A percentile compares a stretch with the other conserved stretches of the same genome.
phyloP scores from a whole-genome alignment of 495 filamentous ascomycete species.

The Penicillium angulare region DNA sequence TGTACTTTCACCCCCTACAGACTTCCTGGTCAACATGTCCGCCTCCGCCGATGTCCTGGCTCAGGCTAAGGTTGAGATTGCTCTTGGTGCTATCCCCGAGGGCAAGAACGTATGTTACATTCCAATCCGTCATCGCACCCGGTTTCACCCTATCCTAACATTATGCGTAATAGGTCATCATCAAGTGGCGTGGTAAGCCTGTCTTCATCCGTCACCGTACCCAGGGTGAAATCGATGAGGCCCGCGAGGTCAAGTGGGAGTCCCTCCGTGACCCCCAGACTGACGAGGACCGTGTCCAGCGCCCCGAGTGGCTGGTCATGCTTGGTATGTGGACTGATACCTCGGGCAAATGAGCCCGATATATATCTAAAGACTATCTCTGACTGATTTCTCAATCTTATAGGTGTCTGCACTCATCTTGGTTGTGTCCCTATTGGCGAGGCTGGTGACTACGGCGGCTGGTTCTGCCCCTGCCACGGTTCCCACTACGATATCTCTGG shows the following conservation, averaged over 20 bases:
- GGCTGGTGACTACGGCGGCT: slow-evolving; percentile 95
- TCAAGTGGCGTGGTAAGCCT: slow-evolving; percentile 99
- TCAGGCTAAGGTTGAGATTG: slow-evolving; percentile 98
- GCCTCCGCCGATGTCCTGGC: slow-evolving; percentile 98
- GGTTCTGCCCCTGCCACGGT: slow-evolving; percentile 99
- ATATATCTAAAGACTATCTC: slow-evolving; percentile 6
- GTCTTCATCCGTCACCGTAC: slow-evolving; percentile 99
- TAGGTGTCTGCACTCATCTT: slow-evolving; percentile 97
- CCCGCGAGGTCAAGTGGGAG: slow-evolving; percentile 72
- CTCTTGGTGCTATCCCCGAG: slow-evolving; percentile 87
- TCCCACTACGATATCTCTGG: slow-evolving; percentile 99
- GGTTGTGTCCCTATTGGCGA: slow-evolving; percentile 99
- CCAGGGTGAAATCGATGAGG: slow-evolving; percentile 77
- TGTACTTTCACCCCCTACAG: slow-evolving; percentile 47
- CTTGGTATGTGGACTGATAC: slow-evolving; percentile 83
- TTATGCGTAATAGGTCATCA: slow-evolving; percentile 73
- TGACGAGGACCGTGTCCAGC: slow-evolving; percentile 91
- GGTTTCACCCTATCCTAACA: slow-evolving; percentile 2
- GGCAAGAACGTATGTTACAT: slow-evolving; percentile 88
- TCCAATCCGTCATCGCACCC: not conserved
- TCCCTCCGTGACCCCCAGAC: slow-evolving; percentile 84
- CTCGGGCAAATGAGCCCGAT: not conserved
- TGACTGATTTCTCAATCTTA: not conserved
- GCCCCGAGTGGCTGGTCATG: slow-evolving; percentile 99
- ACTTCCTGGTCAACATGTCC: slow-evolving; percentile 99